Evolutionary conservation across 768 basidiomycete genomes (phyloP), one percentile per base, ranked within the genome.

Genomic region (Hypholoma sublateritium): DNA sequence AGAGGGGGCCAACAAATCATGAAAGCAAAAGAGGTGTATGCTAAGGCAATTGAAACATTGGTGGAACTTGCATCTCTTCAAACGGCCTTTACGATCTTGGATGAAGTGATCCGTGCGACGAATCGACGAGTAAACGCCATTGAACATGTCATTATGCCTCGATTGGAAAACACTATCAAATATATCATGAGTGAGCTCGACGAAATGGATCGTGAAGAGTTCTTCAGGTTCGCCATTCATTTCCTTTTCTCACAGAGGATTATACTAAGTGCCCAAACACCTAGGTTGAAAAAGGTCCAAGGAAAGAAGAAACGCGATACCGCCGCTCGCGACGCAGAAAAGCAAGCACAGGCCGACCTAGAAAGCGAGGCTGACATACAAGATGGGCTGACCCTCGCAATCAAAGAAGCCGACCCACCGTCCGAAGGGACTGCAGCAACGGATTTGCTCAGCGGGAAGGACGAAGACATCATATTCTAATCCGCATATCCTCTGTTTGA

Each of bases 81-180:
- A 76, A 98, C 97, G 0, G 97, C 97, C 4, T 99, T 99, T 77
- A 96, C 89, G 56, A 98, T 98, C 63, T 84, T 99, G 36, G 97
- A 99, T 73, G 97, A 98, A 74, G 97, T 98, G 58, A 99, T 99
- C 67, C 91, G 93, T 46, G 94, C 95, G n/a, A 98, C 97, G 36
- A 99, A 98, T 72, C 91, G 97, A 50, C 87, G 97, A 60, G 97
- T 99, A 39, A 99, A 99, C 67, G 97, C 97, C 2, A 96, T 99
- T 62, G 97, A 99, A 66, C 94, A 99, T 69, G 87, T 99, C 62
- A 80, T 99, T 64, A 98, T 99, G 56, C 97, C 97, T 16, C 83
- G 89, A 43, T 76, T 99, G 49, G 96, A 98, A 45, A 98, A 98
- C 72, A 98, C 97, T 13, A 93, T 99, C 79, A 93, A 92, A 67